Conservation (phyloP, 208 protist species). For the Crithidia brevicula region DNA sequence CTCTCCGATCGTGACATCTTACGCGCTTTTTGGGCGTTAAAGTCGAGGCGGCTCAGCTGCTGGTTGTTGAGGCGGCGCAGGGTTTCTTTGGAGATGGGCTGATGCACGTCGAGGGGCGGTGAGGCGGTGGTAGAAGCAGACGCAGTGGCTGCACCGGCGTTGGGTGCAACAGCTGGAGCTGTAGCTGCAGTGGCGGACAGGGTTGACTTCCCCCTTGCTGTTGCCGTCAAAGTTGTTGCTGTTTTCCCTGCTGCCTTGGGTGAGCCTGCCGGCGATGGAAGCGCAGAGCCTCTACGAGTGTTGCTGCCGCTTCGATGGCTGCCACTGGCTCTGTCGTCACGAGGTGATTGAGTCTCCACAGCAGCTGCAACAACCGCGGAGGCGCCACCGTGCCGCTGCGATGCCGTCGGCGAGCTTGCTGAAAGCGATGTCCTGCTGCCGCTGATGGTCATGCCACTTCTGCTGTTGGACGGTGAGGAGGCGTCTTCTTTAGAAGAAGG, state of each 20-base stretch:
- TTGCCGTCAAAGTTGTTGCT: background rate
- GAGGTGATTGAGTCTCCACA: too few relatives aligned
- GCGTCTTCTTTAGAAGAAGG: background rate
- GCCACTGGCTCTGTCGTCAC: too few relatives aligned
- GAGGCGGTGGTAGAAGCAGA: background rate
- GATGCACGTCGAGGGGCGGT: background rate
- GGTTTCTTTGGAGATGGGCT: conserved; percentile 18
- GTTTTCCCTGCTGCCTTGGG: background rate
- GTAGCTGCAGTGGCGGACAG: too few relatives aligned
- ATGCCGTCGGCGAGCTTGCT: background rate
- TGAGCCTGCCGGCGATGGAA: too few relatives aligned
- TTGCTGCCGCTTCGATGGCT: too few relatives aligned
- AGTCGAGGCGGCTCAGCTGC: conserved; percentile 12
- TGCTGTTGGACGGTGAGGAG: conserved; percentile 5
- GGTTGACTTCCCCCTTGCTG: too few relatives aligned
- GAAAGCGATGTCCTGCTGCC: background rate
- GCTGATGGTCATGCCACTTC: too few relatives aligned
- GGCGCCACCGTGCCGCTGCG: background rate
- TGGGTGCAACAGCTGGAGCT: too few relatives aligned
- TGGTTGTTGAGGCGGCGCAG: conserved; percentile 5
- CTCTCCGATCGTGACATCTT: background rate
- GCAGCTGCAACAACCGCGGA: too few relatives aligned
- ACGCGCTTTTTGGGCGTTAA: conserved; percentile 9
- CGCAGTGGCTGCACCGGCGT: background rate
- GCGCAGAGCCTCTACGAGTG: too few relatives aligned